These are phyloP conservation scores for Dispira simplex DNA, from an alignment of 192 early-diverging fungal genomes.

Conservation along the genomic window DNA sequence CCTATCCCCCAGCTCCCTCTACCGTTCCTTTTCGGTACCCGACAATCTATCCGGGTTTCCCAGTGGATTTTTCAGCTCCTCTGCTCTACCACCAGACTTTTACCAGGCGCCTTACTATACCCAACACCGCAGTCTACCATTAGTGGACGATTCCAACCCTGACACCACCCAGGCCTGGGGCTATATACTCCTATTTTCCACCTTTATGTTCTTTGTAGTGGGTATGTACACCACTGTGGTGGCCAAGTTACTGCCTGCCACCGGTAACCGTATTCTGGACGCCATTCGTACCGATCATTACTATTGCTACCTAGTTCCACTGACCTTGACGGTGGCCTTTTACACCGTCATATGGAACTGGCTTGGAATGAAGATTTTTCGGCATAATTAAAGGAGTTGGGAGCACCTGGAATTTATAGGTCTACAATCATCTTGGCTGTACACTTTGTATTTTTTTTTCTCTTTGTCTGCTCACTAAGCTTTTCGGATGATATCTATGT, in stretches of 20 bases:
- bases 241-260: constrained; percentile 51
- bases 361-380: constrained; percentile 90
- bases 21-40: constrained; percentile 9
- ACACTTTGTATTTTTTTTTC: too few species aligned
- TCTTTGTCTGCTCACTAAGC: too few species aligned
- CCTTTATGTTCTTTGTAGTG: constrained; percentile 39
- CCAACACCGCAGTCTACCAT: constrained; percentile 33
- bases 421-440: too few species aligned
- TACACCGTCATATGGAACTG: constrained; percentile 82
- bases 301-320: constrained; percentile 70
- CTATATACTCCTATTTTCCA: constrained; percentile 36
- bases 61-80: constrained; percentile 9
- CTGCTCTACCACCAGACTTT: constrained; percentile 26
- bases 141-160: constrained; percentile 34
- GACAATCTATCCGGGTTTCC: constrained; percentile 5
- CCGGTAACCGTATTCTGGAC: constrained; percentile 49
- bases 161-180: constrained; percentile 58
- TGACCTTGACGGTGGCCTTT: constrained; percentile 55
- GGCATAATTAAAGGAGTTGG: constrained; percentile 46
- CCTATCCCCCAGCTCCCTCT: not conserved
- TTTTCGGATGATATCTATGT: too few species aligned
- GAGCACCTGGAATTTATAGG: not conserved
- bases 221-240: constrained; percentile 49
- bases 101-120: constrained; percentile 32
- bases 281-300: constrained; percentile 61